Conservation (phyloP, 345 rosid genomes). For the Xanthoceras sorbifolium region DNA sequence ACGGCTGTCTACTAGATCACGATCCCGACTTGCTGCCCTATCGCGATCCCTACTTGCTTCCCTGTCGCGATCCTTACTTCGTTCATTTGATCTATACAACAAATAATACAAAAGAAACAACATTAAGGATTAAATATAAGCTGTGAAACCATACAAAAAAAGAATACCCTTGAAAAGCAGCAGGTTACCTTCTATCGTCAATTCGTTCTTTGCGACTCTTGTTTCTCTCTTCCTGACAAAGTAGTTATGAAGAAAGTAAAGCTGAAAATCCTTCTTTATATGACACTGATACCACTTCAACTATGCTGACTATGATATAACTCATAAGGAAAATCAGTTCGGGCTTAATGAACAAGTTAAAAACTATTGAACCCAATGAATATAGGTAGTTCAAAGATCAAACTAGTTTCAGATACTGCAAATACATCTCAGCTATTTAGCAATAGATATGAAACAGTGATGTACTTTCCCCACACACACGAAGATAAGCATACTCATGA, state of each 20-base stretch:
- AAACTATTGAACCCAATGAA: neutral
- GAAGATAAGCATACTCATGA: neutral
- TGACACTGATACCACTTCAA: conserved; percentile 10
- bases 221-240: conserved; percentile 81
- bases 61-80: conserved; percentile 44
- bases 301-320: neutral
- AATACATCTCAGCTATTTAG: neutral
- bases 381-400: neutral
- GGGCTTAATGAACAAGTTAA: neutral
- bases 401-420: neutral
- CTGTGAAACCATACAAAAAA: neutral
- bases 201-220: conserved; percentile 60
- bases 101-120: neutral
- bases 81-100: conserved; percentile 71
- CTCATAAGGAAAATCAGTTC: neutral
- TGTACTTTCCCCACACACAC: neutral
- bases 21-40: conserved; percentile 70
- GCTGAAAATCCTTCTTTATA: conserved; percentile 25
- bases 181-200: conserved; percentile 53
- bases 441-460: neutral
- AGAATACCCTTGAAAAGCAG: neutral
- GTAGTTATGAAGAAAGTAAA: conserved; percentile 31
- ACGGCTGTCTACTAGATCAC: conserved; percentile 65
- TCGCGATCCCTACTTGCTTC: conserved; percentile 43
- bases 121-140: neutral